phyloP scores from a whole-genome alignment of 768 basidiomycete genomes.

The Leccinum uliginosum region DNA sequence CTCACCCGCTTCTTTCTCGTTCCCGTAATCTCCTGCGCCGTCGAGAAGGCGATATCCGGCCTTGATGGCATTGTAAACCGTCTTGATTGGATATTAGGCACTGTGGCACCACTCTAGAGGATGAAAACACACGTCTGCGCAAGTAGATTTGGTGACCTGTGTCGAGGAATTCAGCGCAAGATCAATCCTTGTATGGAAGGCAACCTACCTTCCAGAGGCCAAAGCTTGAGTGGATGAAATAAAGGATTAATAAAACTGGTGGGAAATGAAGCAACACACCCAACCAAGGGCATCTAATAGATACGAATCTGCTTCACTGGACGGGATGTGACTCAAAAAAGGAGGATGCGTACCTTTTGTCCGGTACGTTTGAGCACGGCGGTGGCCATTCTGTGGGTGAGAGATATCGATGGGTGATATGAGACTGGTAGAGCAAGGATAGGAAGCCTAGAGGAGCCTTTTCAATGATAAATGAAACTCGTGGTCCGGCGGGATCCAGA shows the following conservation, averaged over 20 bases:
- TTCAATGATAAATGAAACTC: conserved; percentile 3
- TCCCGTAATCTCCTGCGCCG: conserved; percentile 83
- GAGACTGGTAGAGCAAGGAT: background rate
- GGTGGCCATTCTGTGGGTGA: conserved; percentile 40
- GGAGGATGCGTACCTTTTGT: conserved; percentile 41
- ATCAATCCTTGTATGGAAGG: background rate
- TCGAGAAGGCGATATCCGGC: conserved; percentile 84
- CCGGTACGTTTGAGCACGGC: conserved; percentile 56
- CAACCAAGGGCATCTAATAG: conserved; percentile 66
- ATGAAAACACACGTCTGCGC: conserved; percentile 49
- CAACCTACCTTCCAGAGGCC: conserved; percentile 64
- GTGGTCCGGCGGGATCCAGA: background rate
- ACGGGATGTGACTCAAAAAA: background rate
- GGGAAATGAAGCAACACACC: conserved; percentile 35
- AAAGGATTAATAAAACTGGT: conserved; percentile 1
- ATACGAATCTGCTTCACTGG: background rate
- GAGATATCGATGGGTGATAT: conserved; percentile 11
- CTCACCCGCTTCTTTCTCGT: conserved; percentile 81
- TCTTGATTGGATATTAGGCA: conserved; percentile 34
- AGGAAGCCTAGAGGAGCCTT: conserved; percentile 3
- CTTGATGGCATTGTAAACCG: conserved; percentile 83
- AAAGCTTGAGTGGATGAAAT: conserved; percentile 39
- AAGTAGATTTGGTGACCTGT: conserved; percentile 55
- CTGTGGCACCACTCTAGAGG: background rate
- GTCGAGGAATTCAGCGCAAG: background rate